These are phyloP conservation scores for Saccharomycopsis sp. DNA, from an alignment of 805 yeast genomes.

Conservation along the genomic window DNA sequence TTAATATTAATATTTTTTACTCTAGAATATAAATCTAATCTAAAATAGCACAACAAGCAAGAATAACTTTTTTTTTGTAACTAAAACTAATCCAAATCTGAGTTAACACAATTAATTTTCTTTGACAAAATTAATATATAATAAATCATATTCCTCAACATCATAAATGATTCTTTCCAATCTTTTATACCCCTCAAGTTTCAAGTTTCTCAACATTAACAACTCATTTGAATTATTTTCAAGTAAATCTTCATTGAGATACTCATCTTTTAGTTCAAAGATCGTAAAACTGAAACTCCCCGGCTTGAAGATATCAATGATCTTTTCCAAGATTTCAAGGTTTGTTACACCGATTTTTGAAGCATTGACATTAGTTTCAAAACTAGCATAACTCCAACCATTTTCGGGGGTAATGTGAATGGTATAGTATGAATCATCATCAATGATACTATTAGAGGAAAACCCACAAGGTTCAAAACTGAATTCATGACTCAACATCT, in stretches of 20 bases:
- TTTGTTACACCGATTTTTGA: constrained; percentile 31
- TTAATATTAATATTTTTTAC: no score
- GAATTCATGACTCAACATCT: constrained; percentile 60
- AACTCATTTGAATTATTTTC: constrained; percentile 25
- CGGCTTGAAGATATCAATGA: constrained; percentile 62
- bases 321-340: constrained; percentile 45
- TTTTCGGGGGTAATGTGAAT: constrained; percentile 89
- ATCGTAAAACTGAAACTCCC: constrained; percentile 58
- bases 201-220: constrained; percentile 25
- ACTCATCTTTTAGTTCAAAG: constrained; percentile 28
- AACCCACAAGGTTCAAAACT: constrained; percentile 92
- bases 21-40: no score
- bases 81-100: no score
- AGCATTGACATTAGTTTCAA: constrained; percentile 75
- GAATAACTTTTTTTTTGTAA: no score
- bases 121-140: constrained; percentile 48
- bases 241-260: not conserved
- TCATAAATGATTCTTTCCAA: constrained; percentile 66
- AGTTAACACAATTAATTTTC: no score
- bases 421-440: constrained; percentile 61
- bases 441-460: constrained; percentile 73
- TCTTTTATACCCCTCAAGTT: constrained; percentile 41
- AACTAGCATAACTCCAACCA: constrained; percentile 94
- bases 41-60: no score
- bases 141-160: constrained; percentile 59